phyloP scores from a whole-genome alignment of 805 yeast species.

The Spathaspora arborariae region DNA sequence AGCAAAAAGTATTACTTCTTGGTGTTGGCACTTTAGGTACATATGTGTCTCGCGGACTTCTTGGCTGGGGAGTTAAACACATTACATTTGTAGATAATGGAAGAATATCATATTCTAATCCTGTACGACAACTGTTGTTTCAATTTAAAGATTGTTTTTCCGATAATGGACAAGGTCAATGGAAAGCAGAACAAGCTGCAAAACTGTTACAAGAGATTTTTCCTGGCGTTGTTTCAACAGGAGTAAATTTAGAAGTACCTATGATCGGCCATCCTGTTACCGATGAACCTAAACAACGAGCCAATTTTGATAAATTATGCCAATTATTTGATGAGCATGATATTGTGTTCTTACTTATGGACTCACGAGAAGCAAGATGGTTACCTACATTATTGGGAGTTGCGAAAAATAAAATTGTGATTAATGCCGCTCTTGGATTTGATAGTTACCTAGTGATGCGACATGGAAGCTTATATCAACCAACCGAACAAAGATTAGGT shows the following conservation, averaged over 20 bases:
- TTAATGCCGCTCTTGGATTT: constrained; percentile 93
- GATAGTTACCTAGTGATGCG: constrained; percentile 92
- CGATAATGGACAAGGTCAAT: constrained; percentile 56
- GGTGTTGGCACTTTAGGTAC: constrained; percentile 98
- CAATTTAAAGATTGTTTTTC: constrained; percentile 74
- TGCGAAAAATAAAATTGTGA: constrained; percentile 64
- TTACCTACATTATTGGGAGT: constrained; percentile 84
- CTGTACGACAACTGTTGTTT: constrained; percentile 90
- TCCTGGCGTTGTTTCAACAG: constrained; percentile 69
- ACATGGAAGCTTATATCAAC: constrained; percentile 57
- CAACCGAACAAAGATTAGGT: constrained; percentile 51
- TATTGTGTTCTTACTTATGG: constrained; percentile 77
- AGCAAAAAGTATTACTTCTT: constrained; percentile 65
- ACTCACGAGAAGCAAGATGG: constrained; percentile 96
- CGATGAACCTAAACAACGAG: constrained; percentile 45
- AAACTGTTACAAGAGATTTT: constrained; percentile 64
- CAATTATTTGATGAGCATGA: constrained; percentile 65
- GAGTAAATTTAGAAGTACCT: constrained; percentile 73
- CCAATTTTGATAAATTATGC: constrained; percentile 50
- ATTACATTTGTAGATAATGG: constrained; percentile 92
- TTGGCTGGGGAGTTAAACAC: constrained; percentile 92
- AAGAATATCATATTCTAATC: constrained; percentile 84
- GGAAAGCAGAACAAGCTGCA: constrained; percentile 82
- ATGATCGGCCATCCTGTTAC: constrained; percentile 92
- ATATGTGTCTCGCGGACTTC: constrained; percentile 76